Percentiles rank a stretch among this genome's conserved stretches.
Conservation (phyloP, 1,284 basidiomycete species). For the Boletus sp. region DNA sequence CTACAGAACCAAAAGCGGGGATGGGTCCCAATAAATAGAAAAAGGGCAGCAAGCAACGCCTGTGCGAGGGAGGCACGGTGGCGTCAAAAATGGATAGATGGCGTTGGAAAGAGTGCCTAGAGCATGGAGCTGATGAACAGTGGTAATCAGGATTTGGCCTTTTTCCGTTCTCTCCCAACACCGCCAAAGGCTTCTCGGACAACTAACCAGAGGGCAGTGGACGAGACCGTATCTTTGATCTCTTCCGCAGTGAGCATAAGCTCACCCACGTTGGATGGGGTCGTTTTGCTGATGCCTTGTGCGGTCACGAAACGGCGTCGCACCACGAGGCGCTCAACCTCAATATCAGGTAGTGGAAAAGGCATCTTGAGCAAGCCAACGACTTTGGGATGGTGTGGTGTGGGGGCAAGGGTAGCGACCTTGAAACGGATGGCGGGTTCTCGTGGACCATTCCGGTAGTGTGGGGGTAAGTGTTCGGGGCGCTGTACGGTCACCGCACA, state of each 20-base stretch:
- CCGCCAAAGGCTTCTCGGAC: constrained; percentile 93
- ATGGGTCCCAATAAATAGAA: constrained; percentile 24
- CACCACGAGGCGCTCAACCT: constrained; percentile 60
- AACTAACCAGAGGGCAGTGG: constrained; percentile 90
- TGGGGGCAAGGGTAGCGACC: constrained; percentile 84
- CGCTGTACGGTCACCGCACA: constrained; percentile 71
- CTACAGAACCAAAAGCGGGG: constrained; percentile 16
- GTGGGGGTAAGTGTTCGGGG: constrained; percentile 16
- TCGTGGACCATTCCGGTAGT: constrained; percentile 10
- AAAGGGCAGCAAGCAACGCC: constrained; percentile 17
- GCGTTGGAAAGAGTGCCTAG: constrained; percentile 2
- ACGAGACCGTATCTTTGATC: constrained; percentile 91
- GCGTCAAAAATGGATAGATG: constrained; percentile 24
- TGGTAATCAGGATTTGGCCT: constrained; percentile 56
- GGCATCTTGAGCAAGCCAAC: constrained; percentile 91
- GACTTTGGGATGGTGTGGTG: constrained; percentile 96
- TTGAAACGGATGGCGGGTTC: constrained; percentile 49
- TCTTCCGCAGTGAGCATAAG: constrained; percentile 84
- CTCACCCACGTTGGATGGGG: constrained; percentile 42
- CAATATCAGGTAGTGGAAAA: constrained; percentile 79
- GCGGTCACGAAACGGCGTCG: constrained; percentile 53
- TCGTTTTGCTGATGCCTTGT: constrained; percentile 47
- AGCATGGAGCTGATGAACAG: neutral
- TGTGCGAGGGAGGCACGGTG: constrained; percentile 11
- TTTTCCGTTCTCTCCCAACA: constrained; percentile 76